Evolutionary conservation across 2,329 filamentous ascomycete species (phyloP).

Genomic region (Sclerotinia sclerotiorum): DNA sequence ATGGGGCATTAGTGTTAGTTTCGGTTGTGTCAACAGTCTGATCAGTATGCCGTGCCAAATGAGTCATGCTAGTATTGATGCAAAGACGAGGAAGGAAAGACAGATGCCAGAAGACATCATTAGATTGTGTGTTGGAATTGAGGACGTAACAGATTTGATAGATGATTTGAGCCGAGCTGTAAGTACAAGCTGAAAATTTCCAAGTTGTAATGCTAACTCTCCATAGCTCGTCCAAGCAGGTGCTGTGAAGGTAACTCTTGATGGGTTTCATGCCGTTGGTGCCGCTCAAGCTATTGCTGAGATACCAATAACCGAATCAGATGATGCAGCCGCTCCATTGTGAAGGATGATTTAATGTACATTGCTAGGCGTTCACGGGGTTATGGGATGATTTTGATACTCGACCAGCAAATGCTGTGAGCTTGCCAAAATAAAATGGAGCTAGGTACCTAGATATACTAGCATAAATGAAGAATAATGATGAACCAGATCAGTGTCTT

Average conservation of each 20-base stretch:
- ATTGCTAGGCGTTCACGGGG: constrained; percentile 28
- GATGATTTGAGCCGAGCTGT: constrained; percentile 90
- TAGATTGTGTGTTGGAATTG: constrained; percentile 91
- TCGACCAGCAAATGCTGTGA: constrained; percentile 13
- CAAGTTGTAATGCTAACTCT: constrained; percentile 30
- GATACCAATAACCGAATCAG: constrained; percentile 36
- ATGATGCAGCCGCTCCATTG: constrained; percentile 33
- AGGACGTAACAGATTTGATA: constrained; percentile 86
- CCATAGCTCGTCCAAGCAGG: constrained; percentile 84
- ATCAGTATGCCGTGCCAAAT: constrained; percentile 99
- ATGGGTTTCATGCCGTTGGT: constrained; percentile 69
- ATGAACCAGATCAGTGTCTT: constrained; percentile 17
- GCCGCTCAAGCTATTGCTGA: constrained; percentile 33
- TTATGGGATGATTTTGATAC: constrained; percentile 15
- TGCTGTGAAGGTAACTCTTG: constrained; percentile 80
- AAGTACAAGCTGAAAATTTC: constrained; percentile 48
- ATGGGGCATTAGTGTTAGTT: constrained; percentile 95
- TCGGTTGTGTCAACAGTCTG: constrained; percentile 95
- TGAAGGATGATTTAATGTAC: constrained; percentile 23
- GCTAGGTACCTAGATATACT: constrained; percentile 15
- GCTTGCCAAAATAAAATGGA: neutral
- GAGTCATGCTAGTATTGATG: constrained; percentile 98
- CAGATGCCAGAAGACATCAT: constrained; percentile 98
- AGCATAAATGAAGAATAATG: constrained; percentile 13
- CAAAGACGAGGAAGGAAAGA: constrained; percentile 83